Conservation (phyloP, 441 rosid species). For the Corymbia calophylla region DNA sequence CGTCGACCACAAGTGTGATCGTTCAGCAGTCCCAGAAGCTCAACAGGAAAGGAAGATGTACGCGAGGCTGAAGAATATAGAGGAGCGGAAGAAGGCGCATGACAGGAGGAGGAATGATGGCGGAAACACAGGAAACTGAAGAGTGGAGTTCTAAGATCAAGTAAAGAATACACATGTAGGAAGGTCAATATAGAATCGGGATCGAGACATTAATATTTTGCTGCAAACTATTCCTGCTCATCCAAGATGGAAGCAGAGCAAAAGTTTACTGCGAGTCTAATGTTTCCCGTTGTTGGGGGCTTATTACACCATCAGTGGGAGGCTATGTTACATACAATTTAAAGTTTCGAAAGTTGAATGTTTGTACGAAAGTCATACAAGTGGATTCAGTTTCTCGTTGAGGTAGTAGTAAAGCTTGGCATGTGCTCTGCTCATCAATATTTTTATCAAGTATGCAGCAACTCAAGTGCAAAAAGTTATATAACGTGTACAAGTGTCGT, state of each 20-base stretch:
- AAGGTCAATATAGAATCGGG: background rate
- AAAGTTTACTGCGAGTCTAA: background rate
- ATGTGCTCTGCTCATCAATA: background rate
- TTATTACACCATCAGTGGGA: background rate
- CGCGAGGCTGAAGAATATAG: slow-evolving; percentile 42
- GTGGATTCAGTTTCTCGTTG: background rate
- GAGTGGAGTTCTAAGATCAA: background rate
- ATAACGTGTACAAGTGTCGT: background rate
- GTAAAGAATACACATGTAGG: background rate
- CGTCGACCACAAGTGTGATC: slow-evolving; percentile 61
- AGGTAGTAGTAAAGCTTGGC: background rate
- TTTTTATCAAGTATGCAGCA: background rate
- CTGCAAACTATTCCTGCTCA: background rate
- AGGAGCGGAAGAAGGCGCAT: too few species aligned
- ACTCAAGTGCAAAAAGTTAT: background rate
- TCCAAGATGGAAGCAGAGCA: background rate
- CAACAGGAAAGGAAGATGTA: slow-evolving; percentile 50
- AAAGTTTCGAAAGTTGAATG: background rate
- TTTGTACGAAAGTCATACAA: background rate
- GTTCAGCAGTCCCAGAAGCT: slow-evolving; percentile 64
- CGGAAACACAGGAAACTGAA: background rate
- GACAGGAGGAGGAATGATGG: background rate
- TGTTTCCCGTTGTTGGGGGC: background rate
- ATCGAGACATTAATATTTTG: background rate
- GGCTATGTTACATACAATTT: background rate